Conservation (phyloP, 2,329 filamentous ascomycete species). For the Hypomyces perniciosus region DNA sequence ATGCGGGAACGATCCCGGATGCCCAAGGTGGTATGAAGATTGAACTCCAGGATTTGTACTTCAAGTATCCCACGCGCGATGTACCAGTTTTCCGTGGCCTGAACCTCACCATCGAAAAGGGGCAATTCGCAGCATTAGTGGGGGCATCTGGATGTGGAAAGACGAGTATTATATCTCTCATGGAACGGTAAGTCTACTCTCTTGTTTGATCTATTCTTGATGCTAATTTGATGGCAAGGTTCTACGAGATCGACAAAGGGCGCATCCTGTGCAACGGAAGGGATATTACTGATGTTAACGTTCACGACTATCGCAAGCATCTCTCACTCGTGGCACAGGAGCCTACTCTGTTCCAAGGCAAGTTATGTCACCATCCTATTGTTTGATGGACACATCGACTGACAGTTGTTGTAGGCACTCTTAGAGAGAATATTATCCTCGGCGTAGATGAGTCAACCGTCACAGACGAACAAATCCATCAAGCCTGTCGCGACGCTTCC, state of each 20-base stretch:
- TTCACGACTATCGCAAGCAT: conserved; percentile 55
- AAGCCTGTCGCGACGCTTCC: conserved; percentile 54
- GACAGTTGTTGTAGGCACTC: conserved; percentile 35
- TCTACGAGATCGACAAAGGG: conserved; percentile 63
- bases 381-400: background rate
- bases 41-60: conserved; percentile 51
- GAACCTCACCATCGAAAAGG: conserved; percentile 58
- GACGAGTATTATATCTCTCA: conserved; percentile 60
- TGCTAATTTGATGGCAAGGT: conserved; percentile 32
- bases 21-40: conserved; percentile 47
- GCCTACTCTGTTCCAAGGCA: conserved; percentile 62
- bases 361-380: conserved; percentile 1
- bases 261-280: conserved; percentile 57
- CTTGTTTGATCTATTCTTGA: background rate
- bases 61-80: conserved; percentile 55
- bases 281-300: conserved; percentile 53
- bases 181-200: conserved; percentile 40
- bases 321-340: conserved; percentile 72
- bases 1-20: conserved; percentile 35
- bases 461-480: conserved; percentile 45
- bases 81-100: conserved; percentile 54
- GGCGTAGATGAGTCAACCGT: conserved; percentile 52
- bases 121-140: conserved; percentile 65
- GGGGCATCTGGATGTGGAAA: conserved; percentile 68
- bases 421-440: conserved; percentile 64